phyloP scores from a whole-genome alignment of 1,139 yeast species.

The Hemisphaericaspora subhashii region DNA sequence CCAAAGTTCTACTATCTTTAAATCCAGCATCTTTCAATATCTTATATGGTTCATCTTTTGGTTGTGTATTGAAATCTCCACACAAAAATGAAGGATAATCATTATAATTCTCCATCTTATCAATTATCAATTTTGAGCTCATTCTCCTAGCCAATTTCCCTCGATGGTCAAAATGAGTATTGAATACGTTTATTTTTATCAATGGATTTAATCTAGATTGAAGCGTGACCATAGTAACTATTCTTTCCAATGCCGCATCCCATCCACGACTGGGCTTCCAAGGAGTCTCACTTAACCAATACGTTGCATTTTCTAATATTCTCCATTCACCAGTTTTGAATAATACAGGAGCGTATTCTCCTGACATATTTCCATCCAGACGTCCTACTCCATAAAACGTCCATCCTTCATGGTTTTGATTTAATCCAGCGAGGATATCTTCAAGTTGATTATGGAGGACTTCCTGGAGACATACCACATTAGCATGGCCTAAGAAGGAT shows the following conservation, averaged over 20 bases:
- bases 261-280: constrained; percentile 39
- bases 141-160: constrained; percentile 49
- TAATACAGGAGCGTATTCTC: constrained; percentile 49
- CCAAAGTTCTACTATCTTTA: constrained; percentile 30
- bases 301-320: constrained; percentile 34
- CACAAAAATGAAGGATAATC: constrained; percentile 41
- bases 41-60: constrained; percentile 49
- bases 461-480: constrained; percentile 54
- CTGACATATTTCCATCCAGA: constrained; percentile 43
- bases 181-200: constrained; percentile 42
- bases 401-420: constrained; percentile 27
- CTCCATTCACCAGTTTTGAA: constrained; percentile 31
- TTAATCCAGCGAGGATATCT: constrained; percentile 42
- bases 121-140: constrained; percentile 47
- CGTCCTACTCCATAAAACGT: constrained; percentile 49
- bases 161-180: constrained; percentile 59
- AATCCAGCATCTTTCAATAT: constrained; percentile 36
- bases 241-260: constrained; percentile 45
- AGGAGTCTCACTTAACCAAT: constrained; percentile 47
- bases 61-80: constrained; percentile 60
- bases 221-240: constrained; percentile 42
- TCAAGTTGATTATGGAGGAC: constrained; percentile 51
- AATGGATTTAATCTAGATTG: constrained; percentile 23
- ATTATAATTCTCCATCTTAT: constrained; percentile 39
- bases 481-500: constrained; percentile 29